Evolutionary conservation across 441 rosid species (phyloP).

Genomic region (Melastoma candidum): DNA sequence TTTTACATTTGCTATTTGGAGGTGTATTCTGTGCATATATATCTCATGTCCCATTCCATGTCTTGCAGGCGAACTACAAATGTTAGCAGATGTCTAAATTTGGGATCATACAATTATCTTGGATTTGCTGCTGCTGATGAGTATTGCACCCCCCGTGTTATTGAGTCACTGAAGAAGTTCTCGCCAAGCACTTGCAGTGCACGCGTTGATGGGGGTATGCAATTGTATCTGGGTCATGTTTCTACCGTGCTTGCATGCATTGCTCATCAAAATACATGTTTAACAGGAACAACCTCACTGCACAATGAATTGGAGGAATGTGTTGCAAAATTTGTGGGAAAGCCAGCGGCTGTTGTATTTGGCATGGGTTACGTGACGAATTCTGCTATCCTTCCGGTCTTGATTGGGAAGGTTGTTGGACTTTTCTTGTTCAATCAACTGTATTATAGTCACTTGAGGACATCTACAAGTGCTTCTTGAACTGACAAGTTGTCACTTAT

Average conservation of each 20-base stretch:
- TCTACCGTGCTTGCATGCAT: background rate
- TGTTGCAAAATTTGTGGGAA: conserved; percentile 69
- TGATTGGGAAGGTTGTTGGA: conserved; percentile 51
- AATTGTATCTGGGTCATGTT: background rate
- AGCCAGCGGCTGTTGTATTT: conserved; percentile 71
- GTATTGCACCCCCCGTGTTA: conserved; percentile 79
- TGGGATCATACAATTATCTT: conserved; percentile 89
- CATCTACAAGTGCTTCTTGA: too few relatives aligned
- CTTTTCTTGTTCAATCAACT: too few relatives aligned
- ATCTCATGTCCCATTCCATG: conserved; percentile 2
- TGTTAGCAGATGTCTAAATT: conserved; percentile 55
- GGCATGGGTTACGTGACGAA: conserved; percentile 95
- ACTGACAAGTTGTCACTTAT: too few relatives aligned
- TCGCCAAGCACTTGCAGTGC: conserved; percentile 73
- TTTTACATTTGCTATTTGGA: background rate
- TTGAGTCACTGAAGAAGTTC: conserved; percentile 54
- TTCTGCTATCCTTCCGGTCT: conserved; percentile 67
- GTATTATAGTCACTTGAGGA: too few relatives aligned
- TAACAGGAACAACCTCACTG: conserved; percentile 48
- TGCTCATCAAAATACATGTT: conserved; percentile 1
- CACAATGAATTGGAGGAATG: conserved; percentile 64
- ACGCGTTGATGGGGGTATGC: conserved; percentile 69
- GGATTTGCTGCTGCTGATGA: conserved; percentile 87
- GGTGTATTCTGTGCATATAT: background rate
- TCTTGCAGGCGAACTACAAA: conserved; percentile 59